Base-by-base conservation (phyloP, 1,284 basidiomycete species). In the Inonotus obliquus region DNA sequence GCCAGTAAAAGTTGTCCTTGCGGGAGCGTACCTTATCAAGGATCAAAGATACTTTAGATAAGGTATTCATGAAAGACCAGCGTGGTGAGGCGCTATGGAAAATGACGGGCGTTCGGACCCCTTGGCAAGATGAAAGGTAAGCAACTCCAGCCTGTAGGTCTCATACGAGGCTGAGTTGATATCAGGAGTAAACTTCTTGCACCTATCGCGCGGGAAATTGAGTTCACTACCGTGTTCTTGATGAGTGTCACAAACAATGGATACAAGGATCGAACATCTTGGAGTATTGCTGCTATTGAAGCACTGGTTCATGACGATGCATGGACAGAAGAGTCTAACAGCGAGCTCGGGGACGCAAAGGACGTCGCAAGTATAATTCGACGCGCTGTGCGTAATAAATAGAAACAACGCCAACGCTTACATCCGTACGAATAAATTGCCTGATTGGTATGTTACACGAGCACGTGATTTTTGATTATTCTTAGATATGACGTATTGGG, bases 201-300 rank as follows among this genome's bases (percentile, higher is more conserved):
- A 19, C 59, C 65, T 14, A 70, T 70, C 3, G 76, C 81, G 3
- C 72, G 71, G 35, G 73, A 77, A 35, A 69, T 82, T 13, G 84
- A 86, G 65, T 78, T 80, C 56, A 17, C 21, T 7, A 67, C 63
- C 10, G 74, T 73, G 0, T 73, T 78, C 54, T 76, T 75, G 0
- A 71, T 82, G 69, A 80, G 77, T 47, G 77, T 75, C 27, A 82
- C 81, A 1, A 59, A 67, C 11, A 70, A 73, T 4, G 82, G 82
- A 0, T 85, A 86, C 66, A 68, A 66, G 27, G 62, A 65, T 14
- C 76, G 78, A 3, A 69, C 75, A 1, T 57, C 58, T 1, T 60
- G 66, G 29, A 72, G 72, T 53, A 61, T 72, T 10, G 65, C 68
- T 13, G 73, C 71, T 19, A 73, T 80, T 35, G 69, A 68, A 39